phyloP scores from a whole-genome alignment of 345 rosid genomes.

The Citropsis articulata region DNA sequence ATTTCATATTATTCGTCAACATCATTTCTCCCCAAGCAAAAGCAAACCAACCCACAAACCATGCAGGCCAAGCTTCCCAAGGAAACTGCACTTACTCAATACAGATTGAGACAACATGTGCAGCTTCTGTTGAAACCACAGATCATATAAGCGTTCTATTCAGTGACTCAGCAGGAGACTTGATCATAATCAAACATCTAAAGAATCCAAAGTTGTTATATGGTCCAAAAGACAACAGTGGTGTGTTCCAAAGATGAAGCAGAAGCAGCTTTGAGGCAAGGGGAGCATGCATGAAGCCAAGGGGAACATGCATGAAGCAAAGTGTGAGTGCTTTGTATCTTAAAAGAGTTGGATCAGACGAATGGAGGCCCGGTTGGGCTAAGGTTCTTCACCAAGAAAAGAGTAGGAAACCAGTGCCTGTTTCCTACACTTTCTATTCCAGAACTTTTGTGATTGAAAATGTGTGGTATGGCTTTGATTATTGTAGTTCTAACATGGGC shows the following conservation, averaged over 20 bases:
- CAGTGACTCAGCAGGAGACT: constrained; percentile 9
- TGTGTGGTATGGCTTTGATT: constrained; percentile 14
- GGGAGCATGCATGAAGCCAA: constrained; percentile 1
- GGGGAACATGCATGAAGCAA: constrained; percentile 1
- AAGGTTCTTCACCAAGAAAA: constrained; percentile 2
- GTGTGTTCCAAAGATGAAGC: constrained; percentile 4
- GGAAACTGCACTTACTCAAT: constrained; percentile 10
- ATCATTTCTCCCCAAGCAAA: not conserved
- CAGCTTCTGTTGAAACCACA: constrained; percentile 18
- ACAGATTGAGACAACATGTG: constrained; percentile 20
- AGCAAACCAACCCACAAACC: constrained; percentile 7
- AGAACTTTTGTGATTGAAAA: constrained; percentile 18
- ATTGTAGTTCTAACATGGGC: not conserved
- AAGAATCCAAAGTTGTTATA: constrained; percentile 10
- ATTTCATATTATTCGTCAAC: not conserved
- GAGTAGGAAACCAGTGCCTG: not conserved
- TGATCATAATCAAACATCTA: constrained; percentile 17
- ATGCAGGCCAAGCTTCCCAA: not conserved
- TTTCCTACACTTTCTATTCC: constrained; percentile 12
- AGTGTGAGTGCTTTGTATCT: constrained; percentile 10
- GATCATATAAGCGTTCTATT: constrained; percentile 15
- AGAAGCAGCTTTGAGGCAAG: constrained; percentile 9
- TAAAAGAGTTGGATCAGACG: constrained; percentile 12
- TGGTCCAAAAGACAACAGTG: not conserved
- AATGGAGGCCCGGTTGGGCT: constrained; percentile 8